Conservation (phyloP, 257 asterid genomes). For the Linaria vulgaris region DNA sequence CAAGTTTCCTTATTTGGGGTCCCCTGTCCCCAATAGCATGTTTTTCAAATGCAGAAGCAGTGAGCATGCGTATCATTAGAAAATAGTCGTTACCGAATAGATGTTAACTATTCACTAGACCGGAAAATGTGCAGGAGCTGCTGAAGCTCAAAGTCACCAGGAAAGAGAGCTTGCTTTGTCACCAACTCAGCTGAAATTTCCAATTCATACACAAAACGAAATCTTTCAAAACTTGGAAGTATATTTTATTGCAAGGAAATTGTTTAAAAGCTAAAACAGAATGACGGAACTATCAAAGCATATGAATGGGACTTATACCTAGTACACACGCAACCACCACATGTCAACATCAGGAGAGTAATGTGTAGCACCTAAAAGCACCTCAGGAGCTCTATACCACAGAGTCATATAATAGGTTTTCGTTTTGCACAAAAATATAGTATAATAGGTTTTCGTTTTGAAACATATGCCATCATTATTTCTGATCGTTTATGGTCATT, state of each 20-base stretch:
- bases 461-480: too few relatives aligned
- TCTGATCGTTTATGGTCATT: too few relatives aligned
- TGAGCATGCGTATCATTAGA: conserved; percentile 5
- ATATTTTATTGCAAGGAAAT: neutral
- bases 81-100: neutral
- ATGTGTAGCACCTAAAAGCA: conserved; percentile 90
- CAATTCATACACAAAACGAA: conserved; percentile 1
- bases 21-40: conserved; percentile 85
- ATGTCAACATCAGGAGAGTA: conserved; percentile 96
- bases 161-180: conserved; percentile 82
- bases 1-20: conserved; percentile 85
- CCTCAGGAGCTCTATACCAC: conserved; percentile 99
- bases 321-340: conserved; percentile 99
- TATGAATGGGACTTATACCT: conserved; percentile 50
- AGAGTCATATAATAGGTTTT: too few relatives aligned
- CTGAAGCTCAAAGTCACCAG: conserved; percentile 96
- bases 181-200: conserved; percentile 78
- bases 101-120: conserved; percentile 26
- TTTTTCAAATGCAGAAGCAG: neutral
- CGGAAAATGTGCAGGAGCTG: conserved; percentile 98
- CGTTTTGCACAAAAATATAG: too few relatives aligned
- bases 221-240: neutral
- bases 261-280: neutral
- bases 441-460: too few relatives aligned
- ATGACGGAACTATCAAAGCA: neutral